These are phyloP conservation scores for Tephrocybe sp. DNA, from an alignment of 768 basidiomycete species.

Conservation along the genomic window DNA sequence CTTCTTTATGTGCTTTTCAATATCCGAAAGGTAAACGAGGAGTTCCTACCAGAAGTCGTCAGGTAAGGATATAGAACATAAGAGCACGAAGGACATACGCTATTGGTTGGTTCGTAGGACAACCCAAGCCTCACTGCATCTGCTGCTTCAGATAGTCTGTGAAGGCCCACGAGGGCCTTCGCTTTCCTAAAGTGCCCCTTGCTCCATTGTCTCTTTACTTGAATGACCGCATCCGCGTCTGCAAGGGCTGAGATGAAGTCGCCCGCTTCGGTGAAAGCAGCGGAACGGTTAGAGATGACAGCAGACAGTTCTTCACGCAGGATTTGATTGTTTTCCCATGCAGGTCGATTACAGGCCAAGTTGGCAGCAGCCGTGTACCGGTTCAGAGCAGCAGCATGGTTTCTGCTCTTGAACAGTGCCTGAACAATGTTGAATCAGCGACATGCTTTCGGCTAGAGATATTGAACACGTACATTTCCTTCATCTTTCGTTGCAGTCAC, in stretches of 20 bases:
- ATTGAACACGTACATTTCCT: constrained; percentile 72
- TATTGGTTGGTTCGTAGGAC: constrained; percentile 68
- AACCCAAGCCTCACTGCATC: constrained; percentile 82
- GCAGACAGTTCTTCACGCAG: constrained; percentile 91
- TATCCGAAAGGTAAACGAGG: constrained; percentile 17
- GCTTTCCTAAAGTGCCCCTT: constrained; percentile 97
- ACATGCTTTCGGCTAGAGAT: constrained; percentile 10
- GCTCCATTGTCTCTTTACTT: constrained; percentile 83
- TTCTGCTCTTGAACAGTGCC: constrained; percentile 76
- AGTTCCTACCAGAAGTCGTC: constrained; percentile 13
- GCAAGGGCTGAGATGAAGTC: constrained; percentile 77
- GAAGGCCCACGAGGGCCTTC: constrained; percentile 79
- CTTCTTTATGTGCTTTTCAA: constrained; percentile 18
- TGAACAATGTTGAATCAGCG: constrained; percentile 32
- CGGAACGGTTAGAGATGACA: constrained; percentile 88
- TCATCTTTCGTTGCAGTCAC: constrained; percentile 87
- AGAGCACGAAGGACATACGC: constrained; percentile 23
- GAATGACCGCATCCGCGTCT: constrained; percentile 90
- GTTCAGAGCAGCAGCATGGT: constrained; percentile 68
- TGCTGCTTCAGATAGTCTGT: constrained; percentile 67
- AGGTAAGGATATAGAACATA: not conserved
- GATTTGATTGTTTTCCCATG: constrained; percentile 83
- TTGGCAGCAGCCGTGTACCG: constrained; percentile 60
- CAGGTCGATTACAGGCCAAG: constrained; percentile 77
- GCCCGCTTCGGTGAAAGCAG: constrained; percentile 74